These are phyloP conservation scores for Parmales sp. DNA, from an alignment of 108 stramenopile genomes.

Conservation along the genomic window DNA sequence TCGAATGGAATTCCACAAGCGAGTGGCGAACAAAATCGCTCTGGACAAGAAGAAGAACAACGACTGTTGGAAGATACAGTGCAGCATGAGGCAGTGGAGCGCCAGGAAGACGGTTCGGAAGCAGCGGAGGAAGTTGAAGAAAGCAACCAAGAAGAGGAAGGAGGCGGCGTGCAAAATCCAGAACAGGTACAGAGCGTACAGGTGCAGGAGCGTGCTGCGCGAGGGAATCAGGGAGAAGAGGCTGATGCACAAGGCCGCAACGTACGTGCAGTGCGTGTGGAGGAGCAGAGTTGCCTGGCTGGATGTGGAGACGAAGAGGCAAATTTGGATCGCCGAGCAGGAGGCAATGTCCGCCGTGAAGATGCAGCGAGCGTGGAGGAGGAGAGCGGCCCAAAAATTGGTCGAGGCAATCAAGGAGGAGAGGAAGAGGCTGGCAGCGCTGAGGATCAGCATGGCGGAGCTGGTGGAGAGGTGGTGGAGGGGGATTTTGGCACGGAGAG, in stretches of 20 bases:
- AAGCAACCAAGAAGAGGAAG: background rate
- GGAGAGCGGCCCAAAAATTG: background rate
- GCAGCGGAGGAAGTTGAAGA: background rate
- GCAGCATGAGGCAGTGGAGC: background rate
- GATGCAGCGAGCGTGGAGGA: conserved; percentile 18
- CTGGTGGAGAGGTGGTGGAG: conserved; percentile 28
- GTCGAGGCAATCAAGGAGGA: background rate
- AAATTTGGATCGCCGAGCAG: background rate
- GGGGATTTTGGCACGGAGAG: conserved; percentile 29
- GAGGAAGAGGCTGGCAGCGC: background rate
- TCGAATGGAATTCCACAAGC: background rate
- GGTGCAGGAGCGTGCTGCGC: background rate
- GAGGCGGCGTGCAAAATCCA: background rate
- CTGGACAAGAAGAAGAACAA: background rate
- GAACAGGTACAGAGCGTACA: background rate
- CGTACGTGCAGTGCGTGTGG: conserved; percentile 18
- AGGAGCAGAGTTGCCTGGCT: conserved; percentile 19
- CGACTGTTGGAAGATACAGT: background rate
- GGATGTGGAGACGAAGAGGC: conserved; percentile 10
- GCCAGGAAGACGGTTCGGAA: background rate
- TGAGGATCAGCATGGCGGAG: conserved; percentile 20
- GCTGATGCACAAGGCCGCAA: background rate
- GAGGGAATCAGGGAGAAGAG: background rate
- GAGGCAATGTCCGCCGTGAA: background rate
- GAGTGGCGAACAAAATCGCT: background rate